Conservation (phyloP, 345 rosid genomes). For the Eucalyptus victrix region DNA sequence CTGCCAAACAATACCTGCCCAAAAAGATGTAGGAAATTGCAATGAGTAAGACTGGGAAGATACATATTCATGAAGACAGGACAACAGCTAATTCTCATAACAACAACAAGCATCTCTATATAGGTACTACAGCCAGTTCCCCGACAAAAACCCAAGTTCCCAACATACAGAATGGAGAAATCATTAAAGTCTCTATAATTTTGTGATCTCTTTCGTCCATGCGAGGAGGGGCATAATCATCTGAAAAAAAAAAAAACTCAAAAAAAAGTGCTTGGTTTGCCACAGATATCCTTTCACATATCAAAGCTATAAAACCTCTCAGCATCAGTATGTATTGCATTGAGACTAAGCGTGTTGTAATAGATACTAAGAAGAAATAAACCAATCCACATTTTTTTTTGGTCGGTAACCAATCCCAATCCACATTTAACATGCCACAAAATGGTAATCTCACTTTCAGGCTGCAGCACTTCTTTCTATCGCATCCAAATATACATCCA, state of each 20-base stretch:
- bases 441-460: not conserved
- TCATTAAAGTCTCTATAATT: not conserved
- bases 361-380: not conserved
- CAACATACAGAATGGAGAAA: not conserved
- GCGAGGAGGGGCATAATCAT: not conserved
- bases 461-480: not conserved
- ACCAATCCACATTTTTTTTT: not conserved
- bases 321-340: not conserved
- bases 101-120: not conserved
- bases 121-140: not conserved
- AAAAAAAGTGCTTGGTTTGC: not conserved
- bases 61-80: not conserved
- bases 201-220: not conserved
- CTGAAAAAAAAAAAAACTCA: not conserved
- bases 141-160: not conserved
- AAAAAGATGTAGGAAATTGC: not conserved
- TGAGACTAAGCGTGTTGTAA: not conserved
- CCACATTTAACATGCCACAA: not conserved
- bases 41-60: not conserved
- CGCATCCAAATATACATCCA: not conserved
- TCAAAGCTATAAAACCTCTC: not conserved
- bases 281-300: not conserved
- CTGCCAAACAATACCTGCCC: conserved; percentile 83
- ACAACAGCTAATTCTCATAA: not conserved
- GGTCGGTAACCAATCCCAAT: not conserved